phyloP scores from a whole-genome alignment of 202 grass and related monocot genomes.

The Carex arenaria region DNA sequence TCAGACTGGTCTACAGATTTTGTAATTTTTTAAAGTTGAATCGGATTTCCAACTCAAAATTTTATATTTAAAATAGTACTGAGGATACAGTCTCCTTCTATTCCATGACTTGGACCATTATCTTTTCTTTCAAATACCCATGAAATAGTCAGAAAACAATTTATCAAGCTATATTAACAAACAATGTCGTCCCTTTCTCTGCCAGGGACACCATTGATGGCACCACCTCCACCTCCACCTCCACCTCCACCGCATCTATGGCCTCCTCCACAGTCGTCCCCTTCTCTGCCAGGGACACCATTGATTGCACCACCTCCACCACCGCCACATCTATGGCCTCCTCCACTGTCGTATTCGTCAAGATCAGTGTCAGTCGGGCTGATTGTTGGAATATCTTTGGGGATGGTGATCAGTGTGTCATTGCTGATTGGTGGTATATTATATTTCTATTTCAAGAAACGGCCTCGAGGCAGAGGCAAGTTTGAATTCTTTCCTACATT shows the following conservation, averaged over 20 bases:
- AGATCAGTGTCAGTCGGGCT: neutral
- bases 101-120: too few species aligned
- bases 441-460: slow-evolving; percentile 20
- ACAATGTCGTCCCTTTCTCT: too few species aligned
- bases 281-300: neutral
- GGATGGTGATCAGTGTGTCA: slow-evolving; percentile 12
- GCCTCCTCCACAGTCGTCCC: neutral
- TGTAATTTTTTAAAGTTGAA: too few species aligned
- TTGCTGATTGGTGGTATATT: slow-evolving; percentile 20
- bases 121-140: too few species aligned
- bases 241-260: neutral
- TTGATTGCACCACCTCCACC: slow-evolving; percentile 9
- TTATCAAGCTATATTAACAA: too few species aligned
- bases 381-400: slow-evolving; percentile 23
- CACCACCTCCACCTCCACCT: slow-evolving; percentile 2
- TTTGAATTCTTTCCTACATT: neutral
- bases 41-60: too few species aligned
- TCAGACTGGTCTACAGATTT: too few species aligned
- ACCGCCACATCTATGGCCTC: neutral
- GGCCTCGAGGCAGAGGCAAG: slow-evolving; percentile 9
- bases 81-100: too few species aligned
- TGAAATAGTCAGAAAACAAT: too few species aligned
- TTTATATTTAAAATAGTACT: too few species aligned
- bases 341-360: slow-evolving; percentile 5
- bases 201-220: neutral